These are phyloP conservation scores for Scedosporium minutisporum DNA, from an alignment of 2,329 filamentous ascomycete species.

Conservation along the genomic window DNA sequence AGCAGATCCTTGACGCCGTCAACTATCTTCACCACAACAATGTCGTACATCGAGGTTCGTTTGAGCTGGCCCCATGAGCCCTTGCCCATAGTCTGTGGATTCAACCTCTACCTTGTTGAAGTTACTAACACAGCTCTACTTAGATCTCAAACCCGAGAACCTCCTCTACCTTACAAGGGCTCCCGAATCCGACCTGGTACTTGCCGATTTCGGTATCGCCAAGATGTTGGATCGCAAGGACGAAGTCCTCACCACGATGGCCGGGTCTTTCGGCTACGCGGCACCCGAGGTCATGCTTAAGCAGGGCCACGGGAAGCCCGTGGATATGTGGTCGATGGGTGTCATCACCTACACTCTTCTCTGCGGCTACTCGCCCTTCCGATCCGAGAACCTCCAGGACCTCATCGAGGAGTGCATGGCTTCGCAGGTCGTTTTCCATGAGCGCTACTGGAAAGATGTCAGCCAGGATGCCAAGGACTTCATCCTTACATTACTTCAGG, in stretches of 20 bases:
- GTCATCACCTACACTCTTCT: conserved; percentile 98
- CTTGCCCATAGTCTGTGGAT: neutral
- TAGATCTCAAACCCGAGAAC: conserved; percentile 97
- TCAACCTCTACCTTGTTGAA: neutral
- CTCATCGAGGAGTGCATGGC: conserved; percentile 89
- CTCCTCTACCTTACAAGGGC: conserved; percentile 81
- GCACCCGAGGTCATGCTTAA: conserved; percentile 98
- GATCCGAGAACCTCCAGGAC: conserved; percentile 85
- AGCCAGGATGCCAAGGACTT: conserved; percentile 93
- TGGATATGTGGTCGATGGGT: conserved; percentile 98
- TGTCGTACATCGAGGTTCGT: conserved; percentile 83
- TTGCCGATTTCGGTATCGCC: conserved; percentile 96
- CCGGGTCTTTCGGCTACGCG: conserved; percentile 94
- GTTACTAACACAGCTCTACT: neutral
- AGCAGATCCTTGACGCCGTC: conserved; percentile 83
- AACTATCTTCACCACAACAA: conserved; percentile 91
- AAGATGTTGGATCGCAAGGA: conserved; percentile 91
- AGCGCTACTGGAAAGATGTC: conserved; percentile 97
- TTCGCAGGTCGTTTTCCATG: conserved; percentile 83
- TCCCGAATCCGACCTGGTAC: conserved; percentile 71
- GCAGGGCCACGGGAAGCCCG: conserved; percentile 92
- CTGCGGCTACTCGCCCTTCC: conserved; percentile 96
- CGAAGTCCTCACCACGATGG: conserved; percentile 95
- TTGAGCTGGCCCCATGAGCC: neutral
- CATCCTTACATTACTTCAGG: conserved; percentile 71